phyloP scores from a whole-genome alignment of 108 stramenopile species.

The Heterococcus sp. region DNA sequence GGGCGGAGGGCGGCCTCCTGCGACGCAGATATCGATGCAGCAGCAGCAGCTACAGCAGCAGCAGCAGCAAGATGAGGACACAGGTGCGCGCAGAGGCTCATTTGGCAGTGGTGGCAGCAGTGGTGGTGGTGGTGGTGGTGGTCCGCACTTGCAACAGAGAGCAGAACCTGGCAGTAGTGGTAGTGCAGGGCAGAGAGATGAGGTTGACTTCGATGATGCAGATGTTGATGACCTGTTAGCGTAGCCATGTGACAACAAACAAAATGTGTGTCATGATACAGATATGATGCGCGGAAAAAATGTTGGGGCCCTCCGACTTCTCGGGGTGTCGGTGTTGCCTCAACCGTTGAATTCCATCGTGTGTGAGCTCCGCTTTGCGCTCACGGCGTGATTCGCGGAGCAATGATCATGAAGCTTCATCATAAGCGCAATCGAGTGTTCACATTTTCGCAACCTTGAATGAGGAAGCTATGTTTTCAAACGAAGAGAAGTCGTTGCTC shows the following conservation, averaged over 20 bases:
- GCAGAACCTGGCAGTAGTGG: conserved; percentile 2
- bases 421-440: too few relatives aligned
- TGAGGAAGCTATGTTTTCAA: too few relatives aligned
- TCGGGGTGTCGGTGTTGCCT: too few relatives aligned
- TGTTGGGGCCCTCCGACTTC: too few relatives aligned
- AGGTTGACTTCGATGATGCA: conserved; percentile 44
- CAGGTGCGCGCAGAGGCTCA: conserved; percentile 8
- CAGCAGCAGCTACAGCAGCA: not conserved
- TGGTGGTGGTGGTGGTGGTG: not conserved
- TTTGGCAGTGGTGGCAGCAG: conserved; percentile 1
- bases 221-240: conserved; percentile 44
- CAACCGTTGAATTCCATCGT: not conserved
- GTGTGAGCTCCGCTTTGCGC: not conserved
- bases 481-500: too few relatives aligned
- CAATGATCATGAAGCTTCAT: too few relatives aligned
- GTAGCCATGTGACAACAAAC: too few relatives aligned
- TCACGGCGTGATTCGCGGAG: not conserved
- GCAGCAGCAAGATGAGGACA: not conserved
- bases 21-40: not conserved
- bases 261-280: too few relatives aligned
- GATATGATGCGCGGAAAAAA: too few relatives aligned
- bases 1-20: not conserved
- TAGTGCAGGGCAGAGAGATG: too few relatives aligned
- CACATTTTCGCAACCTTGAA: too few relatives aligned
- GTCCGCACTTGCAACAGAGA: not conserved